These are phyloP conservation scores for Ilyonectria destructans DNA, from an alignment of 2,329 filamentous ascomycete genomes.

Conservation along the genomic window DNA sequence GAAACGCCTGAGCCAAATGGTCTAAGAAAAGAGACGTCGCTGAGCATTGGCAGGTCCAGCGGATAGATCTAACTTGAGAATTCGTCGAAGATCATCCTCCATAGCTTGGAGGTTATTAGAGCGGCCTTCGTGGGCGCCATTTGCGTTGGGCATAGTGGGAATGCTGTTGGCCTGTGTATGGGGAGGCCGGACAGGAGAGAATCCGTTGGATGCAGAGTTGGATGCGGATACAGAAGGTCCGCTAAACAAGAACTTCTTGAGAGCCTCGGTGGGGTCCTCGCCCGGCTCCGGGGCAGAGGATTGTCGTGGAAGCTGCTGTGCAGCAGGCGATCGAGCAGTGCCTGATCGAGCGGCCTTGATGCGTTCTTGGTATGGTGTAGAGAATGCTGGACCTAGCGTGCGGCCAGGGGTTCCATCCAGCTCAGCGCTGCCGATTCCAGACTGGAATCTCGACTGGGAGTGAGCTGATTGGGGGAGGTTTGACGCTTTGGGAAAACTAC, in stretches of 20 bases:
- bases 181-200: constrained; percentile 39
- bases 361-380: constrained; percentile 76
- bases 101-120: constrained; percentile 62
- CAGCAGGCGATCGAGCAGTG: constrained; percentile 44
- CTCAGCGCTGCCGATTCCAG: constrained; percentile 63
- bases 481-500: constrained; percentile 42
- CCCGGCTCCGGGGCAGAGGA: constrained; percentile 39
- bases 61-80: constrained; percentile 64
- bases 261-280: constrained; percentile 61
- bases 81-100: constrained; percentile 69
- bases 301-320: constrained; percentile 33
- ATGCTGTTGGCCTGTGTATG: constrained; percentile 32
- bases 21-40: constrained; percentile 49
- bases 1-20: constrained; percentile 33
- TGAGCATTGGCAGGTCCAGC: constrained; percentile 44
- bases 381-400: constrained; percentile 77
- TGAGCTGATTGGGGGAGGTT: constrained; percentile 48
- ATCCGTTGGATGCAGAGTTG: constrained; percentile 37
- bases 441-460: constrained; percentile 41
- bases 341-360: constrained; percentile 69
- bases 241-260: constrained; percentile 72
- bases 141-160: constrained; percentile 30
- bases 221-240: constrained; percentile 50
- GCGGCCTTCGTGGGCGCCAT: constrained; percentile 30
- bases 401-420: constrained; percentile 73